These are phyloP conservation scores for Chytriomyces sp. DNA, from an alignment of 192 early-diverging fungal genomes.

Conservation along the genomic window DNA sequence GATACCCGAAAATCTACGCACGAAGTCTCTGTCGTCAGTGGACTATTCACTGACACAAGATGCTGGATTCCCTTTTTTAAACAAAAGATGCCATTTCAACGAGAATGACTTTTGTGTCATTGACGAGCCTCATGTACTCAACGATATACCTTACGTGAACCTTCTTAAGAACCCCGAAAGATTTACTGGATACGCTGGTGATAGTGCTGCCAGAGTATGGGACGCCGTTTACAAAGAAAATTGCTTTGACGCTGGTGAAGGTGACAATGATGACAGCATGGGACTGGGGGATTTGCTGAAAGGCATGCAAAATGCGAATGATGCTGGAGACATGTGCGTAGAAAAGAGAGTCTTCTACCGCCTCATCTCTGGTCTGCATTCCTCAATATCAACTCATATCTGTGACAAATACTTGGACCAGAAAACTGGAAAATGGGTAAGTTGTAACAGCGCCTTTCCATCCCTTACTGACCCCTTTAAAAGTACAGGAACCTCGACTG, in stretches of 20 bases:
- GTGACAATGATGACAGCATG: not conserved
- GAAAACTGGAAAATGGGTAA: constrained; percentile 87
- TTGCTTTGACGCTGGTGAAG: constrained; percentile 74
- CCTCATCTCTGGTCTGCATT: constrained; percentile 78
- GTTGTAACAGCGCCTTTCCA: not conserved
- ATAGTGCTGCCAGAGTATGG: constrained; percentile 89
- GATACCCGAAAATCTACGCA: constrained; percentile 60
- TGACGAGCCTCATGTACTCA: constrained; percentile 70
- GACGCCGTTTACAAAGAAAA: constrained; percentile 97
- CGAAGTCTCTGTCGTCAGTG: constrained; percentile 69
- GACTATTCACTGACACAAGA: constrained; percentile 62
- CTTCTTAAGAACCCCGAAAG: constrained; percentile 92
- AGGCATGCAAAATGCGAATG: constrained; percentile 55
- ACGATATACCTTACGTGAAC: constrained; percentile 83
- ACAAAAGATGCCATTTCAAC: constrained; percentile 44
- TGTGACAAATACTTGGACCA: constrained; percentile 92
- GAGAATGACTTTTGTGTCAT: constrained; percentile 86
- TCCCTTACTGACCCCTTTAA: not conserved
- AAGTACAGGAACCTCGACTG: constrained; percentile 86
- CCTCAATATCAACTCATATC: constrained; percentile 97
- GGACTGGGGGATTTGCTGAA: constrained; percentile 5
- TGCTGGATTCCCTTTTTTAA: constrained; percentile 45
- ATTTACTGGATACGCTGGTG: constrained; percentile 94
- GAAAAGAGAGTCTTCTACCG: constrained; percentile 81
- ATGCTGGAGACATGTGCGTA: constrained; percentile 56